These are phyloP conservation scores for Phytophthora tubulina DNA, from an alignment of 352 stramenopile genomes.

Conservation along the genomic window DNA sequence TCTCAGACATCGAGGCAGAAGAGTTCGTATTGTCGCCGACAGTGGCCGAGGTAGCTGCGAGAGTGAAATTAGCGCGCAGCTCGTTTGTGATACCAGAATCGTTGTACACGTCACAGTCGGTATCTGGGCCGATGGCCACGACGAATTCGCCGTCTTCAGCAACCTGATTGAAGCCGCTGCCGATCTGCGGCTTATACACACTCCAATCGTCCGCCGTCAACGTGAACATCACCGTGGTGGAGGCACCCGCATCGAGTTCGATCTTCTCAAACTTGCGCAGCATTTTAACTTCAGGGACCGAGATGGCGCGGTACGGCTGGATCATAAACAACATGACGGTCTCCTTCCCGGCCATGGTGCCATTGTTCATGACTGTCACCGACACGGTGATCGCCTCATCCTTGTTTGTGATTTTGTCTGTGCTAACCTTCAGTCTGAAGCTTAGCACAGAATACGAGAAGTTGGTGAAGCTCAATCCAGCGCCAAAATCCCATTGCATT, in stretches of 20 bases:
- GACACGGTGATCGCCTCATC: slow-evolving; percentile 42
- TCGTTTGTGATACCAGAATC: slow-evolving; percentile 38
- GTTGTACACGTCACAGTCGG: slow-evolving; percentile 75
- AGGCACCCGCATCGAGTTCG: slow-evolving; percentile 45
- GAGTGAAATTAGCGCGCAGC: slow-evolving; percentile 56
- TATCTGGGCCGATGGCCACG: slow-evolving; percentile 66
- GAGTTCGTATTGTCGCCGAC: slow-evolving; percentile 26
- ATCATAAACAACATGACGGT: slow-evolving; percentile 82
- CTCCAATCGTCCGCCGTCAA: slow-evolving; percentile 64
- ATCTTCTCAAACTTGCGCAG: slow-evolving; percentile 87
- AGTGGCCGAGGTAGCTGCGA: slow-evolving; percentile 21
- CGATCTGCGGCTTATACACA: slow-evolving; percentile 67
- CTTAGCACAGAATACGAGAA: slow-evolving; percentile 70
- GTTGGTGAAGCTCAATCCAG: slow-evolving; percentile 73
- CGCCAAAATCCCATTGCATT: slow-evolving; percentile 72
- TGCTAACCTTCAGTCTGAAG: slow-evolving; percentile 52
- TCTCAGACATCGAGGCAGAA: slow-evolving; percentile 5
- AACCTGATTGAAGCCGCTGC: slow-evolving; percentile 57
- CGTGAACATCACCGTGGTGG: slow-evolving; percentile 44
- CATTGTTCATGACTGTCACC: slow-evolving; percentile 75
- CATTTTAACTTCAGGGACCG: slow-evolving; percentile 81
- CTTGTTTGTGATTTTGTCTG: slow-evolving; percentile 38
- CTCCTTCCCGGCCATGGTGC: slow-evolving; percentile 65
- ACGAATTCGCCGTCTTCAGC: slow-evolving; percentile 75
- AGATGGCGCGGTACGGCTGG: slow-evolving; percentile 62